These are phyloP conservation scores for Naganishia antarctica DNA, from an alignment of 768 basidiomycete species.

Conservation along the genomic window DNA sequence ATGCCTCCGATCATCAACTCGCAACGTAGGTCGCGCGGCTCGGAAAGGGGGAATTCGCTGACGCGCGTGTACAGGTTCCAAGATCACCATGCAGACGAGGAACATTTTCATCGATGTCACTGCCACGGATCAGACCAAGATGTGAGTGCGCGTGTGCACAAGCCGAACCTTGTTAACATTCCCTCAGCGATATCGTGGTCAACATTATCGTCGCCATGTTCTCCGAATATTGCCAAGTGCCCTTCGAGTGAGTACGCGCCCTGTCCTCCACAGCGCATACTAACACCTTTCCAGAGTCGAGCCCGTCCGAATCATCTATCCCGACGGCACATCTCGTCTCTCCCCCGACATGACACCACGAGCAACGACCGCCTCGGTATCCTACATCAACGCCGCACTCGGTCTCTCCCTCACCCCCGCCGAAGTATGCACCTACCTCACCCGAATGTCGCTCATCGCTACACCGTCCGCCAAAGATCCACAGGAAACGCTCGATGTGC, in stretches of 20 bases:
- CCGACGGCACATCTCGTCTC: conserved; percentile 69
- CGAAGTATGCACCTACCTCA: conserved; percentile 67
- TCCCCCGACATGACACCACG: conserved; percentile 76
- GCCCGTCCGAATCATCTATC: conserved; percentile 76
- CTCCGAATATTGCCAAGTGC: conserved; percentile 86
- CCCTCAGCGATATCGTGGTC: conserved; percentile 67
- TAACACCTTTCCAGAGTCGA: conserved; percentile 91
- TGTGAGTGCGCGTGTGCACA: conserved; percentile 47
- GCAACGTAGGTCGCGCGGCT: conserved; percentile 37
- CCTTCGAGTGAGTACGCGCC: conserved; percentile 85
- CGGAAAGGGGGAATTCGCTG: too few relatives aligned
- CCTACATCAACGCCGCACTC: conserved; percentile 94
- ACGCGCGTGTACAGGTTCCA: conserved; percentile 62
- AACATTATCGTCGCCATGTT: conserved; percentile 98
- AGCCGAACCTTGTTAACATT: neutral
- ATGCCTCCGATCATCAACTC: conserved; percentile 81
- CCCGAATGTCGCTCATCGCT: conserved; percentile 73
- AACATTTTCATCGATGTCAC: conserved; percentile 97
- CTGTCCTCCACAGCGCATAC: too few relatives aligned
- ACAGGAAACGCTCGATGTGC: conserved; percentile 67
- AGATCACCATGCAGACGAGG: conserved; percentile 85
- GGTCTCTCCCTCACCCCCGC: conserved; percentile 66
- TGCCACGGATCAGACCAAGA: conserved; percentile 92
- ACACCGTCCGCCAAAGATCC: conserved; percentile 56
- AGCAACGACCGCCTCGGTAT: conserved; percentile 67